These are phyloP conservation scores for Epithemia pelagica DNA, from an alignment of 108 stramenopile genomes.

Conservation along the genomic window DNA sequence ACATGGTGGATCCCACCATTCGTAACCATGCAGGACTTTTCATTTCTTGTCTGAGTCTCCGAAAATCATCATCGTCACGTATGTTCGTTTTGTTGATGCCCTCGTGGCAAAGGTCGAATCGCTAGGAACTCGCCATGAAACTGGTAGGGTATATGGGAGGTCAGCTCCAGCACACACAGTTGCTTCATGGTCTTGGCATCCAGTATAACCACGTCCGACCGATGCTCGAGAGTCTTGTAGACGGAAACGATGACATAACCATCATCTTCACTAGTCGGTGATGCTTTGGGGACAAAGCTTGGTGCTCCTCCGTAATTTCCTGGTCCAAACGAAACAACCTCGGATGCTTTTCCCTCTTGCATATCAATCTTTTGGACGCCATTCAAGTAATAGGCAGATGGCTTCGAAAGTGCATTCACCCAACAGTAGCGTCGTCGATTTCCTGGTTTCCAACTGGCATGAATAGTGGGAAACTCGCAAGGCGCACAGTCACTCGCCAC, in stretches of 20 bases:
- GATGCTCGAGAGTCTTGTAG: constrained; percentile 23
- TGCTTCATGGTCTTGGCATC: constrained; percentile 26
- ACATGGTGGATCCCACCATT: no score
- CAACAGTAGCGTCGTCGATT: constrained; percentile 15
- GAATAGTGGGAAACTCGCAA: constrained; percentile 19
- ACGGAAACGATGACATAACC: constrained; percentile 26
- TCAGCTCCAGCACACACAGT: constrained; percentile 13
- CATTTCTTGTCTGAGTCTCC: no score
- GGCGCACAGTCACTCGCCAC: constrained; percentile 9
- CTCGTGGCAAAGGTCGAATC: no score
- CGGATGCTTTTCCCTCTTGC: constrained; percentile 9
- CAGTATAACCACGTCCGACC: constrained; percentile 24
- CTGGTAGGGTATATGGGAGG: constrained; percentile 25
- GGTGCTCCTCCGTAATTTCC: constrained; percentile 25
- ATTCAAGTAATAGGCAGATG: constrained; percentile 4
- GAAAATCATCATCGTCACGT: no score
- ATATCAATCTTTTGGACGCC: constrained; percentile 29
- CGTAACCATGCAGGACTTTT: no score
- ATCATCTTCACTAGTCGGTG: constrained; percentile 19
- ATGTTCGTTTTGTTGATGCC: no score
- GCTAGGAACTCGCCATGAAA: constrained; percentile 30
- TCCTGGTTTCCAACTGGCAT: no score
- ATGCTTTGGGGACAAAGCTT: constrained; percentile 21
- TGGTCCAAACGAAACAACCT: constrained; percentile 22
- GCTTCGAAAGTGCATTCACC: constrained; percentile 16